Evolutionary conservation across 495 filamentous ascomycete species (phyloP), one percentile per base, ranked within the genome.

Genomic region (Neurospora pannonica): DNA sequence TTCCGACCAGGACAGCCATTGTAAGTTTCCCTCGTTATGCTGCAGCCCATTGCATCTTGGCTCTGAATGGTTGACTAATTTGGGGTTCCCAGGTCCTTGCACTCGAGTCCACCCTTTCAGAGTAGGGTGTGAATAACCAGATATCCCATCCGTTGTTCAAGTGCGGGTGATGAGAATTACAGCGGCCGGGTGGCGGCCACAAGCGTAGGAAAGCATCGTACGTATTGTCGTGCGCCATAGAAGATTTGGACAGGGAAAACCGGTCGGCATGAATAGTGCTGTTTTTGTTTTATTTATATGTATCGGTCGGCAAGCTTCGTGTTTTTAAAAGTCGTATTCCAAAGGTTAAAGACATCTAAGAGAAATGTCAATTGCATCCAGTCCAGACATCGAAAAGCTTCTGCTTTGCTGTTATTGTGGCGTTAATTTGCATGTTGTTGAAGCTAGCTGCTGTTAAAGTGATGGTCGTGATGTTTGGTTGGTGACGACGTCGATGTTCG

Each of bases 1-100:
- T 97, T 72, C 96, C 96, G 37, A 89, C 88, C 37, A 87, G 96
- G 75, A 93, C 93, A 72, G 96, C 94, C 38, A 82, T 98, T 79
- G 95, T 97, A 87, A 90, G 92, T 83, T 60, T 38, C 7, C 19
- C 40, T 15, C 24, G 48, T 28, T 3, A 31, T 38, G 10, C 7
- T 34, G n/a, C 48, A 60, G 21, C 21, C 48, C 48, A 60, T 60
- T 28, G 36, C 24, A 46, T 21, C 9, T 19, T 28, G 37, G 19
- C 8, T 38, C 67, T 19, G 48, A 3, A 31, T 21, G 2, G 1
- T 54, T 21, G 7, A 39, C 54, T 75, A 74, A 70, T 72, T 76
- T 38, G 62, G 67, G 15, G 24, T 60, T 43, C 3, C 11, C 38
- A 81, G 80, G 73, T 83, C 38, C 71, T 82, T 70, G 81, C 82